Evolutionary conservation across 139 green algal species (phyloP), one percentile per base, ranked within the genome.

Genomic region (Coccomyxa sp.): DNA sequence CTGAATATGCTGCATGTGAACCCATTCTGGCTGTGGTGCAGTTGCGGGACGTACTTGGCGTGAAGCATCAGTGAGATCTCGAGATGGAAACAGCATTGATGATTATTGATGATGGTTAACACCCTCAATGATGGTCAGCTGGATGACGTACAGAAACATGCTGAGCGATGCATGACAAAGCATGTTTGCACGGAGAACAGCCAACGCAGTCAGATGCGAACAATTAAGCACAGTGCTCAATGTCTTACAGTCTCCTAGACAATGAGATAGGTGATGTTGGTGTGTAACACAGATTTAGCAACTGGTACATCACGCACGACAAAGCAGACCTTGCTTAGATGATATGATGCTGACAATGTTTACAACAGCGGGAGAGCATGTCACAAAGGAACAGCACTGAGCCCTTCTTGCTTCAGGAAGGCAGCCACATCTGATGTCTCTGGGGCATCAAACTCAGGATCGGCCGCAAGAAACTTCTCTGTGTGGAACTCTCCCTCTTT

Each of bases 381-480:
- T 77, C 71, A 77, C 21, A 77, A n/a, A 16, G 71, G 71, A 38
- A 77, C n/a, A n/a, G 71, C 71, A 38, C 23, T 58, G 31, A 96
- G 84, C 10, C 91, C 90, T 58, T 92, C 30, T n/a, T 78, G 1
- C 79, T 90, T 87, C 77, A 95, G 80, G 83, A 91, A 96, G 0
- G 85, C 85, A 12, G 76, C 80, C 11, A 90, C 85, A 18, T 76
- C 67, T 0, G 89, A 86, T 74, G 90, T 82, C 68, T 93, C 89
- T 10, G 45, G 25, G 12, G 78, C 77, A 82, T 97, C 94, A 82
- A 95, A 89, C 85, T 94, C 90, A 1, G 92, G 84, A 76, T 95
- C 92, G 10, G 84, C 79, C 16, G 58, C 63, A n/a, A 97, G 87
- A 76, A 95, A 88, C 13, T 77, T 38, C 7, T 38, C 63, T 0